phyloP scores from a whole-genome alignment of 495 filamentous ascomycete species.

The Aspergillus cavernicola region DNA sequence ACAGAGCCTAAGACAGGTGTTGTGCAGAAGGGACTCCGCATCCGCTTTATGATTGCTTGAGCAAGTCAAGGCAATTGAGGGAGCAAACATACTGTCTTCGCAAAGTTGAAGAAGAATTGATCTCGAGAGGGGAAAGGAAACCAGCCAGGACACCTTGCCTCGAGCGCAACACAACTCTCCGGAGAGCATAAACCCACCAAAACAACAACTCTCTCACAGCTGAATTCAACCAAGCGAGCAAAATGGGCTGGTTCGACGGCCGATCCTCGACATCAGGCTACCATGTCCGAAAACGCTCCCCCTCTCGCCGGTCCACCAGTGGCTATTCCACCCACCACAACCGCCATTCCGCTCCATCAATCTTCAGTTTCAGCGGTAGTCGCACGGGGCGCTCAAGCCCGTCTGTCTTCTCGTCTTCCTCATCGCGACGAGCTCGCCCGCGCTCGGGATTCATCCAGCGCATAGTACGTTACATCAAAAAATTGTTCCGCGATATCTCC shows the following conservation, averaged over 20 bases:
- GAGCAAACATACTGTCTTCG: slow-evolving; percentile 8
- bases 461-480: slow-evolving; percentile 65
- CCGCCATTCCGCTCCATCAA: slow-evolving; percentile 45
- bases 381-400: slow-evolving; percentile 34
- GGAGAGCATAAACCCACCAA: too few species aligned
- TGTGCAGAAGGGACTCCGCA: slow-evolving; percentile 28
- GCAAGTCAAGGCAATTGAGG: slow-evolving; percentile 5
- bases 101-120: background rate
- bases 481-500: slow-evolving; percentile 67
- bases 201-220: slow-evolving; percentile 1
- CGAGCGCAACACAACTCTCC: too few species aligned
- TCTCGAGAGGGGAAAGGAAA: background rate
- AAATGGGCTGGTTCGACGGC: slow-evolving; percentile 52
- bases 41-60: slow-evolving; percentile 21
- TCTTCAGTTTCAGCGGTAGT: slow-evolving; percentile 49
- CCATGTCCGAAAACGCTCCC: slow-evolving; percentile 35
- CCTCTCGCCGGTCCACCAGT: slow-evolving; percentile 31
- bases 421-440: slow-evolving; percentile 58
- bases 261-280: slow-evolving; percentile 26
- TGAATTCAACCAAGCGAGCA: slow-evolving; percentile 4
- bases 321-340: slow-evolving; percentile 35
- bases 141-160: too few species aligned
- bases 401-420: slow-evolving; percentile 59
- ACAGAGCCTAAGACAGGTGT: slow-evolving; percentile 29
- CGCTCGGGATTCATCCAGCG: slow-evolving; percentile 71